Percentiles rank a stretch among this genome's conserved stretches.
phyloP scores from a whole-genome alignment of 208 protist genomes.

The Wallacemonas rigidus region DNA sequence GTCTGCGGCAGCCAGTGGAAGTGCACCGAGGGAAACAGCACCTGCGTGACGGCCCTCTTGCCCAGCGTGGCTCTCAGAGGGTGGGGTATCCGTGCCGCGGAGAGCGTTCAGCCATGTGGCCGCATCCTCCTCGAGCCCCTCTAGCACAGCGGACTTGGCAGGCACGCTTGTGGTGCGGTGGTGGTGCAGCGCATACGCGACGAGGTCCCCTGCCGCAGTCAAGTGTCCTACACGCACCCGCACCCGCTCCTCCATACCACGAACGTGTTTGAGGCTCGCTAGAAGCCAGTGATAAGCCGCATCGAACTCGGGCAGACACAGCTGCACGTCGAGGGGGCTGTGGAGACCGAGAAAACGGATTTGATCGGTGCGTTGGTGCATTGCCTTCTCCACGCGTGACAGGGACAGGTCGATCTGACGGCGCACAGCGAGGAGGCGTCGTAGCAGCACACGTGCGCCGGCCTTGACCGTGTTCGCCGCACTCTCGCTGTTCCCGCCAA shows the following conservation, averaged over 20 bases:
- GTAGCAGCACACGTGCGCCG: slow-evolving; percentile 22
- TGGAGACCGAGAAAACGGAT: slow-evolving; percentile 49
- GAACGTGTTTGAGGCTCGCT: slow-evolving; percentile 46
- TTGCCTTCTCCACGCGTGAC: slow-evolving; percentile 51
- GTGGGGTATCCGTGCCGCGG: not conserved
- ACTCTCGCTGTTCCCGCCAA: slow-evolving; percentile 18
- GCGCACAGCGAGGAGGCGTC: slow-evolving; percentile 53
- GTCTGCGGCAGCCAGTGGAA: not conserved
- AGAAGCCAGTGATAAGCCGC: slow-evolving; percentile 47
- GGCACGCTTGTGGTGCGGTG: slow-evolving; percentile 19
- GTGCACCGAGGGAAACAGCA: not conserved
- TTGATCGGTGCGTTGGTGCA: slow-evolving; percentile 71
- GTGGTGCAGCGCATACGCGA: slow-evolving; percentile 45
- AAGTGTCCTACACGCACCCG: slow-evolving; percentile 26
- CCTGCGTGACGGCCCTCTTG: not conserved
- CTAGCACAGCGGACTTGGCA: slow-evolving; percentile 27
- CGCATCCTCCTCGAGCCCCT: slow-evolving; percentile 55
- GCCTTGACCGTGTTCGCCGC: not conserved
- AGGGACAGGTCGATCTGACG: slow-evolving; percentile 57
- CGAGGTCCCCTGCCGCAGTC: slow-evolving; percentile 34
- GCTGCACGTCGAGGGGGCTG: slow-evolving; percentile 57
- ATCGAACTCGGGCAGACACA: slow-evolving; percentile 53
- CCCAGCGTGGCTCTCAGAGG: not conserved
- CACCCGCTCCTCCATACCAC: slow-evolving; percentile 38
- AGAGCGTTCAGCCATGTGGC: slow-evolving; percentile 36